Base-by-base conservation (phyloP, 495 filamentous ascomycete genomes). In the Podospora fimiseda region DNA sequence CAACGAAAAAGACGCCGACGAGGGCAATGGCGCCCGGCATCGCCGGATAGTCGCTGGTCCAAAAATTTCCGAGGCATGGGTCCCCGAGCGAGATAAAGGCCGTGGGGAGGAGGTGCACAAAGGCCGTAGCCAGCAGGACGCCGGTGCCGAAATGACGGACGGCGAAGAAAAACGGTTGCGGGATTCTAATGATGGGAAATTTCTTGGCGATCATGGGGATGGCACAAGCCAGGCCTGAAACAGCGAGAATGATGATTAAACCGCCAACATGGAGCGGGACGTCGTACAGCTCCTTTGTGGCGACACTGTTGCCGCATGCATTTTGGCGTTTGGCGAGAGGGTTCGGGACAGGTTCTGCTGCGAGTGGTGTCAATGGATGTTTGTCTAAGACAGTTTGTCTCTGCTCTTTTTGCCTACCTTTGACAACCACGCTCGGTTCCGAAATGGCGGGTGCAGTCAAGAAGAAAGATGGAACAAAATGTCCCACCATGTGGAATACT, bases 141-240 rank as follows among this genome's bases (percentile, higher is more conserved):
- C 88, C 88, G 4, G 88, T 92, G 41, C 88, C 88, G 55, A 93
- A 89, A 66, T 92, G 87, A 41, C 86, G 84, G 15, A 85, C 86
- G 42, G 83, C 68, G 65, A 90, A 90, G 57, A 90, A 71, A 53
- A 82, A 79, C 43, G 59, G 61, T 48, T 72, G 65, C 44, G 72
- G 65, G 61, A 76, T 68, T 52, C 74, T 69, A 50, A 72, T 57
- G 22, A 60, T 19, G 36, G 78, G 69, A 27, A 70, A 70, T 62
- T 75, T 68, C 49, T 71, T 58, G 23, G 73, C 75, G 50, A 84
- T 68, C 43, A 83, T 62, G 19, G 81, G 81, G 51, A 82, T 69
- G 15, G 72, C 78, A 62, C 81, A 84, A 36, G 79, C 81, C 23
- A 85, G 60, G 30, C 80, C 81, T 62, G 87, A 90, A 19, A 90